Evolutionary conservation across 768 basidiomycete species (phyloP).

Genomic region (Butyriboletus loyo): DNA sequence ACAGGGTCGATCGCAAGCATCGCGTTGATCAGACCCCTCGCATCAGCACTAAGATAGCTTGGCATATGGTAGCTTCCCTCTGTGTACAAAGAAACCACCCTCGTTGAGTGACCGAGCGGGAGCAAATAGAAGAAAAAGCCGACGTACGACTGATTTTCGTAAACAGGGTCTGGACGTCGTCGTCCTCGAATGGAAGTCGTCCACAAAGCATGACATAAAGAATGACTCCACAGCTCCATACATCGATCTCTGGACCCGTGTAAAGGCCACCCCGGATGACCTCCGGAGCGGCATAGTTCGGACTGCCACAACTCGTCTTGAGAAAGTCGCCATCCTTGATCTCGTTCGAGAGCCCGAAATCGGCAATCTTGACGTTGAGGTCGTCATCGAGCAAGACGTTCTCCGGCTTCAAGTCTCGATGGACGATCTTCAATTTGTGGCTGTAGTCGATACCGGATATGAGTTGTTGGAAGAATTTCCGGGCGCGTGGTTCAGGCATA

Average conservation of each 20-base stretch:
- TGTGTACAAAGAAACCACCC: constrained; percentile 27
- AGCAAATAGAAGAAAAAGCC: background rate
- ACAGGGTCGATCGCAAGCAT: constrained; percentile 96
- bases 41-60: constrained; percentile 72
- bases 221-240: constrained; percentile 99
- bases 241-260: constrained; percentile 97
- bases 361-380: constrained; percentile 95
- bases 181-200: constrained; percentile 94
- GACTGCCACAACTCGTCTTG: constrained; percentile 96
- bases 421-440: constrained; percentile 94
- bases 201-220: constrained; percentile 98
- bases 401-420: constrained; percentile 97
- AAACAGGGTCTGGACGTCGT: constrained; percentile 89
- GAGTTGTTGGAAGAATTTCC: constrained; percentile 97
- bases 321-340: constrained; percentile 96
- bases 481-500: constrained; percentile 83
- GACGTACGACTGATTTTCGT: constrained; percentile 86
- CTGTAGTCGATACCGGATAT: constrained; percentile 97
- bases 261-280: constrained; percentile 95
- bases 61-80: constrained; percentile 89
- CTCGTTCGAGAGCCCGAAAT: constrained; percentile 95
- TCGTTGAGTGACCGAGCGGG: background rate
- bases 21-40: constrained; percentile 70
- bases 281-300: constrained; percentile 98
- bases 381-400: constrained; percentile 86